phyloP scores from a whole-genome alignment of 2,329 filamentous ascomycete species.

The Dactylellina haptotyla region DNA sequence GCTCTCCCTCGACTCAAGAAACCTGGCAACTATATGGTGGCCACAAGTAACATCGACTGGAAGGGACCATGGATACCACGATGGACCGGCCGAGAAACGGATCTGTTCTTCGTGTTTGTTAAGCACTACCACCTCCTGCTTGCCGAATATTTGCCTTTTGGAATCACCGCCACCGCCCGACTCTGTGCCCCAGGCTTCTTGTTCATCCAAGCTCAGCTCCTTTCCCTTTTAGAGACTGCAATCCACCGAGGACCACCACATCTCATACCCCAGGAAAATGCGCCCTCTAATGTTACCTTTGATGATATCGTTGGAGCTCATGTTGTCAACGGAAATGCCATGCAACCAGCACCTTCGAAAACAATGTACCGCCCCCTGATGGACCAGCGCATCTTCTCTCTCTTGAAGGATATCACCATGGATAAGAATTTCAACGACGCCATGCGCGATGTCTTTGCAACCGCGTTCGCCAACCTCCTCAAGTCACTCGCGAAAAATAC shows the following conservation, averaged over 20 bases:
- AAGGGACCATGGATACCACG: constrained; percentile 83
- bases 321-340: constrained; percentile 64
- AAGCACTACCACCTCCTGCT: constrained; percentile 86
- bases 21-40: constrained; percentile 63
- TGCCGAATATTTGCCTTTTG: constrained; percentile 74
- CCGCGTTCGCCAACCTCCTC: constrained; percentile 77
- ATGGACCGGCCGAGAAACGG: constrained; percentile 87
- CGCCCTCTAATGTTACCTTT: constrained; percentile 70
- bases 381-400: constrained; percentile 87
- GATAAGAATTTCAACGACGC: constrained; percentile 57
- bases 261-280: constrained; percentile 61
- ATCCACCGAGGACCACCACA: constrained; percentile 76
- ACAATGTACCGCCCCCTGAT: constrained; percentile 80
- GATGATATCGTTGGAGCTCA: constrained; percentile 68
- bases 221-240: constrained; percentile 81
- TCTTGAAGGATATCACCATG: constrained; percentile 81
- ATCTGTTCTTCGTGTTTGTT: constrained; percentile 89
- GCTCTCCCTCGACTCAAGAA: constrained; percentile 72
- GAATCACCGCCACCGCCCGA: constrained; percentile 58
- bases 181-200: constrained; percentile 79
- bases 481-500: constrained; percentile 79
- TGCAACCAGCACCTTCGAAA: constrained; percentile 61
- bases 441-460: constrained; percentile 75
- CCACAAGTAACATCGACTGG: constrained; percentile 74
- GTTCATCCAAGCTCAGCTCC: constrained; percentile 81